Conservation (phyloP, 129 eudicot species). For the Calendula officinalis region DNA sequence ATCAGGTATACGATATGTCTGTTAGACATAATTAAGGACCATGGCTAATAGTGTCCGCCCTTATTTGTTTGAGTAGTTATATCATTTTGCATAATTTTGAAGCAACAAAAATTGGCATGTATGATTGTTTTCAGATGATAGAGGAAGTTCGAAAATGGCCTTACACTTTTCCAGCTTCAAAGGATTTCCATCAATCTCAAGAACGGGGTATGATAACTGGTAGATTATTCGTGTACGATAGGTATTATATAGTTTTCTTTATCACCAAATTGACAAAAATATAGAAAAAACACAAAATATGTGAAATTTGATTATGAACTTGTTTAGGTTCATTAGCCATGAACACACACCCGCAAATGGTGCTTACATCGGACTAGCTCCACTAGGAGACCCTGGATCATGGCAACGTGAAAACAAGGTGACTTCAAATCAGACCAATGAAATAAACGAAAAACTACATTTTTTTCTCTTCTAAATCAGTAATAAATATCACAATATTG, state of each 20-base stretch:
- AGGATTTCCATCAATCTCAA: constrained; percentile 35
- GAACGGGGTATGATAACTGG: constrained; percentile 45
- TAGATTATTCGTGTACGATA: constrained; percentile 41
- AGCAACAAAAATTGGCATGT: neutral
- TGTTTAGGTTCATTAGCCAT: constrained; percentile 38
- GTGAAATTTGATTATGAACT: neutral
- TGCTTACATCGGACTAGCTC: constrained; percentile 79
- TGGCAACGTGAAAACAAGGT: constrained; percentile 92
- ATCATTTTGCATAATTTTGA: neutral
- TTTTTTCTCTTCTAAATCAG: too few species aligned
- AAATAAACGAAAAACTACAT: neutral
- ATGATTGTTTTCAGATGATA: constrained; percentile 31
- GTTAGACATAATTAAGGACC: neutral
- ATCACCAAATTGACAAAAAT: neutral
- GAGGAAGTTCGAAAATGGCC: constrained; percentile 55
- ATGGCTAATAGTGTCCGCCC: neutral
- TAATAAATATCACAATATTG: neutral
- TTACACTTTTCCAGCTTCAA: constrained; percentile 48
- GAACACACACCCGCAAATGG: constrained; percentile 37
- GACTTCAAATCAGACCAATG: constrained; percentile 6
- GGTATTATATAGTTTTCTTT: constrained; percentile 24
- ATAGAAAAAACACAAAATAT: neutral
- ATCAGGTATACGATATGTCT: constrained; percentile 33
- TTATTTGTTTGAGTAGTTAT: neutral
- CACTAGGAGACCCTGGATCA: constrained; percentile 68